Percentiles rank a stretch among this genome's conserved stretches.
Evolutionary conservation across 1,284 basidiomycete species (phyloP).

Genomic region (Malassezia psittaci): DNA sequence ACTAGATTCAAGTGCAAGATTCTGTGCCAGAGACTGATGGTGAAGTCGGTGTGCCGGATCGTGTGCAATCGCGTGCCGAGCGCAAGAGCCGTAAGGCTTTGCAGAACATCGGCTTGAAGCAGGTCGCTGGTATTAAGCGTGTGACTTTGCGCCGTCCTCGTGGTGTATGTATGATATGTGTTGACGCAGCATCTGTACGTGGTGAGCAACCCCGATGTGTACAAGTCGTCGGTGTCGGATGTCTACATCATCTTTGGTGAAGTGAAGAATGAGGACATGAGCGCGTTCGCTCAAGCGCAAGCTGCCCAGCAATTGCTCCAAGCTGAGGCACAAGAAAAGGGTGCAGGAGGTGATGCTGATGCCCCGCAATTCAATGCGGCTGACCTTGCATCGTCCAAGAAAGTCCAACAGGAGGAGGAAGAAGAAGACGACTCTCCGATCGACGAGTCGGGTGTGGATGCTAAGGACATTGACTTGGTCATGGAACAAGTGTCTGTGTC

Average conservation of each 20-base stretch:
- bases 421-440: conserved; percentile 45
- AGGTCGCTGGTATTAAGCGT: conserved; percentile 80
- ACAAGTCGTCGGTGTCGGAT: conserved; percentile 92
- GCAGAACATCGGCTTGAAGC: conserved; percentile 55
- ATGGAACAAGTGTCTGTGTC: conserved; percentile 60
- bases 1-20: conserved; percentile 49
- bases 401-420: conserved; percentile 39
- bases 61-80: conserved; percentile 62
- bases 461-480: conserved; percentile 85
- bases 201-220: conserved; percentile 85
- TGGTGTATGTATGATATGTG: conserved; percentile 57
- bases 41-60: conserved; percentile 73
- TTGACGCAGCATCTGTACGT: conserved; percentile 70
- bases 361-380: conserved; percentile 12
- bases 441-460: conserved; percentile 57
- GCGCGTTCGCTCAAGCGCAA: conserved; percentile 67
- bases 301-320: conserved; percentile 73
- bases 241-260: conserved; percentile 99
- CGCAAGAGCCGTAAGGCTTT: conserved; percentile 46
- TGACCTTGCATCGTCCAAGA: conserved; percentile 18
- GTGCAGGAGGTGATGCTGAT: conserved; percentile 17
- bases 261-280: conserved; percentile 91
- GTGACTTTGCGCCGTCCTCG: conserved; percentile 89
- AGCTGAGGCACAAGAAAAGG: conserved; percentile 51
- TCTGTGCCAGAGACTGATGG: conserved; percentile 54